A percentile compares a stretch with the other conserved stretches of the same genome.
These are phyloP conservation scores for Verticillium klebahnii DNA, from an alignment of 2,329 filamentous ascomycete species.

Conservation along the genomic window DNA sequence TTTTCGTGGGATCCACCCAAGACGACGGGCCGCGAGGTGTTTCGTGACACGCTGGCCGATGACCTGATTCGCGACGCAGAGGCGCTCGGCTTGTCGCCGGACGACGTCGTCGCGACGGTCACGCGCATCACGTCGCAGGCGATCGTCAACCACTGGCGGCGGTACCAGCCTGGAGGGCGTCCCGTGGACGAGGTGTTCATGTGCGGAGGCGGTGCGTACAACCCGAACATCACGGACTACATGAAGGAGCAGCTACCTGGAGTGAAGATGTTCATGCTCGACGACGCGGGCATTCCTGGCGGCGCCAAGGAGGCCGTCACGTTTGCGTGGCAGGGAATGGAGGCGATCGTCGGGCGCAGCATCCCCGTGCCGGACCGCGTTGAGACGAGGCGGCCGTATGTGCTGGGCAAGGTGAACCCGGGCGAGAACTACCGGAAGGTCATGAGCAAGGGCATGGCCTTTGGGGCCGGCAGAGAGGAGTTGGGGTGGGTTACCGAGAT, in stretches of 20 bases:
- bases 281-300: constrained; percentile 51
- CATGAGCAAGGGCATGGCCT: constrained; percentile 45
- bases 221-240: constrained; percentile 50
- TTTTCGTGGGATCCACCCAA: constrained; percentile 47
- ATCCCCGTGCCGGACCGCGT: constrained; percentile 49
- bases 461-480: constrained; percentile 38
- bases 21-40: constrained; percentile 55
- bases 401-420: constrained; percentile 50
- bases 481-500: constrained; percentile 43
- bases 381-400: constrained; percentile 44
- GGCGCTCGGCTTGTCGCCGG: constrained; percentile 35
- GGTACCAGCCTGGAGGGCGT: constrained; percentile 38
- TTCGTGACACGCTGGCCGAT: constrained; percentile 50
- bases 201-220: constrained; percentile 54
- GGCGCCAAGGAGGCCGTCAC: constrained; percentile 51
- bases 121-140: constrained; percentile 56
- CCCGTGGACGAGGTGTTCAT: constrained; percentile 51
- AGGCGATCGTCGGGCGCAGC: constrained; percentile 49
- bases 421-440: constrained; percentile 50
- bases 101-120: constrained; percentile 53
- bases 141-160: constrained; percentile 43
- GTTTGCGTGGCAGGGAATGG: constrained; percentile 58
- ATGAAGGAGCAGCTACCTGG: constrained; percentile 44
- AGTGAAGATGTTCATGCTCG: constrained; percentile 47
- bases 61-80: constrained; percentile 44